phyloP scores from a whole-genome alignment of 192 early-diverging fungal genomes.

The Coemansia sp. region DNA sequence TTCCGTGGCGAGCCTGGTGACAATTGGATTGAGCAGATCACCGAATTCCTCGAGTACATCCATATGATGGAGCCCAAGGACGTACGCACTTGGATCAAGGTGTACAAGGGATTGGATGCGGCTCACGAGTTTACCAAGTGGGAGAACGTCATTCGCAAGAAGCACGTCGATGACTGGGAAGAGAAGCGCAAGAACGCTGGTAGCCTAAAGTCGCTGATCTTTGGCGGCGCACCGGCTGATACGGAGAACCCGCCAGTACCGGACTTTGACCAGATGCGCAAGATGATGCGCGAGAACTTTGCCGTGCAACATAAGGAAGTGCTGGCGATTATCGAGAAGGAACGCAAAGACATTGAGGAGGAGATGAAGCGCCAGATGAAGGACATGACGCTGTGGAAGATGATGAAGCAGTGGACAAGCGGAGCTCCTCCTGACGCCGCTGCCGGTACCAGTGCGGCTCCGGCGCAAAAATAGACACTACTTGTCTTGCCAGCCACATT shows the following conservation, averaged over 20 bases:
- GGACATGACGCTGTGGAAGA: slow-evolving; percentile 89
- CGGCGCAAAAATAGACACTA: slow-evolving; percentile 1
- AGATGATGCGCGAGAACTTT: slow-evolving; percentile 63
- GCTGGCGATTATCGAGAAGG: slow-evolving; percentile 69
- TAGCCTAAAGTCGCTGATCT: slow-evolving; percentile 59
- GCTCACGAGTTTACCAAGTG: slow-evolving; percentile 69
- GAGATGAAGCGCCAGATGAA: slow-evolving; percentile 79
- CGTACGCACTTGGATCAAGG: slow-evolving; percentile 70
- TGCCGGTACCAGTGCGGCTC: slow-evolving; percentile 1
- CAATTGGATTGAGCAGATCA: slow-evolving; percentile 76
- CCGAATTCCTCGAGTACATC: slow-evolving; percentile 85
- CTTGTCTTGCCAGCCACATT: not conserved
- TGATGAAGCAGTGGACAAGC: slow-evolving; percentile 58
- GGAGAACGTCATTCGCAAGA: slow-evolving; percentile 67
- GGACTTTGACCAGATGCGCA: slow-evolving; percentile 66
- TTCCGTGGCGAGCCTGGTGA: slow-evolving; percentile 87
- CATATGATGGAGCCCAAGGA: slow-evolving; percentile 75
- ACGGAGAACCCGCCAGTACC: slow-evolving; percentile 67
- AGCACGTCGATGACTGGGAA: slow-evolving; percentile 69
- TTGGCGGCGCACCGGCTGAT: slow-evolving; percentile 45
- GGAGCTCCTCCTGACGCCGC: slow-evolving; percentile 13
- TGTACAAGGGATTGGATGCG: slow-evolving; percentile 69
- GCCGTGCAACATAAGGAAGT: slow-evolving; percentile 67
- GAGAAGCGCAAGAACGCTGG: slow-evolving; percentile 62
- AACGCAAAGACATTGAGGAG: slow-evolving; percentile 68